Evolutionary conservation across 2,329 filamentous ascomycete species (phyloP), one percentile per base, ranked within the genome.

Genomic region (Phyllosticta citriasiana): DNA sequence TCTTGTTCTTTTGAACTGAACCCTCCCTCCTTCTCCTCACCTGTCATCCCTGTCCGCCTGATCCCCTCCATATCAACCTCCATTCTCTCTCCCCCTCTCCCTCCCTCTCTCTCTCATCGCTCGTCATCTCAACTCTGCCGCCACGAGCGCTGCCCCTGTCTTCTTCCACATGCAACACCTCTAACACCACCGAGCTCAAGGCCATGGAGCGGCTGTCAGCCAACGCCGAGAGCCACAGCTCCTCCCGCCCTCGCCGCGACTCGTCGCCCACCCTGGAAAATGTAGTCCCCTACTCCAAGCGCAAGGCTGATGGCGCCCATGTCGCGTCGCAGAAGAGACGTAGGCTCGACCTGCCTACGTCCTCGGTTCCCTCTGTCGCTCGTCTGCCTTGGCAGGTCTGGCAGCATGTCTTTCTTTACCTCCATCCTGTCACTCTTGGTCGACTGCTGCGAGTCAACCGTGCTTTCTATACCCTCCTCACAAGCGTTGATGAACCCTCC

Each of bases 351-450:
- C 40, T 63, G 25, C 57, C 60, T 57, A 51, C 66, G 59, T 60
- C 63, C 62, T 53, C 52, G 62, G 62, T 69, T 61, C 59, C 65
- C 59, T 64, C 64, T 63, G 73, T 69, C 65, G 70, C 72, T 63
- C 66, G 73, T 65, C 77, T 86, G 61, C 82, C 85, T 69, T 77
- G 79, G 66, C 82, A 86, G 73, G 76, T 88, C 68, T 89, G 87
- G 86, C 86, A 89, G 69, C 80, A 82, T 69, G 78, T 89, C 68
- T 88, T 90, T 72, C 81, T 80, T 68, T 85, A 84, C 71, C 81
- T 85, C 71, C 80, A 84, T 63, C 86, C 88, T 62, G 79, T 74
- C 70, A 78, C 80, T 64, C 77, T 91, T 69, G 85, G 85, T 69
- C 80, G 77, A 74, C 78, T 89, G 76, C 78, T 89, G 73, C 76